Conservation (phyloP, 768 basidiomycete genomes). For the Russula foetens region DNA sequence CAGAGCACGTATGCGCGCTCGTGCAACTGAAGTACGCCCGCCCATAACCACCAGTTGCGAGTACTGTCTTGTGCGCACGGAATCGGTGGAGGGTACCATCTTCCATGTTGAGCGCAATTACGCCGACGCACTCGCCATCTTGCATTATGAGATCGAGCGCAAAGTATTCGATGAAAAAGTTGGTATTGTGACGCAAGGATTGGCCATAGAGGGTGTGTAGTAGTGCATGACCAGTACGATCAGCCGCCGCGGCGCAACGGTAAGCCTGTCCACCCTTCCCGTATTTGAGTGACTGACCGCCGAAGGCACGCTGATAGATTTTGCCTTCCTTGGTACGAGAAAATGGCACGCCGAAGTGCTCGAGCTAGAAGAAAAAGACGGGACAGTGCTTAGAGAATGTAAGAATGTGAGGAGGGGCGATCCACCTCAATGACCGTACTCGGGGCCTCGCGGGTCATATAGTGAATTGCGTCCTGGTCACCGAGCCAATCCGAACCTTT, state of each 20-base stretch:
- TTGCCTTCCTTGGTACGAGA: constrained; percentile 98
- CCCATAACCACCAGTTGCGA: constrained; percentile 97
- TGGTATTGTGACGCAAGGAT: constrained; percentile 97
- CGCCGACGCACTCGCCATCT: constrained; percentile 97
- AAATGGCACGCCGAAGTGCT: constrained; percentile 98
- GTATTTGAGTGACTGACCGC: constrained; percentile 93
- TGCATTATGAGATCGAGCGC: constrained; percentile 99
- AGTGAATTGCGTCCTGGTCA: constrained; percentile 99
- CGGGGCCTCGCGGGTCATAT: constrained; percentile 98
- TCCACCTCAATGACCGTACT: constrained; percentile 84
- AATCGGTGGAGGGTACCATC: constrained; percentile 98
- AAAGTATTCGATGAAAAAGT: constrained; percentile 99
- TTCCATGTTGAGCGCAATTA: constrained; percentile 99
- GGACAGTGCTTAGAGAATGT: background rate
- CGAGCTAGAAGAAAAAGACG: constrained; percentile 51
- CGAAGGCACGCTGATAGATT: constrained; percentile 99
- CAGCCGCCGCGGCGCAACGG: constrained; percentile 96
- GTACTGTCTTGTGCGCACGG: constrained; percentile 95
- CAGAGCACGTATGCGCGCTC: constrained; percentile 97
- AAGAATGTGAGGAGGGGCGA: background rate
- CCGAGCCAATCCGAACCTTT: constrained; percentile 99
- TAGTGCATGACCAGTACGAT: constrained; percentile 97
- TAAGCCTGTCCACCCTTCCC: constrained; percentile 99
- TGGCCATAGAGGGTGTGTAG: constrained; percentile 99
- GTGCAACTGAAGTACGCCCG: constrained; percentile 98